Conservation (phyloP, 2,329 filamentous ascomycete species). For the Leptographium radiaticola region DNA sequence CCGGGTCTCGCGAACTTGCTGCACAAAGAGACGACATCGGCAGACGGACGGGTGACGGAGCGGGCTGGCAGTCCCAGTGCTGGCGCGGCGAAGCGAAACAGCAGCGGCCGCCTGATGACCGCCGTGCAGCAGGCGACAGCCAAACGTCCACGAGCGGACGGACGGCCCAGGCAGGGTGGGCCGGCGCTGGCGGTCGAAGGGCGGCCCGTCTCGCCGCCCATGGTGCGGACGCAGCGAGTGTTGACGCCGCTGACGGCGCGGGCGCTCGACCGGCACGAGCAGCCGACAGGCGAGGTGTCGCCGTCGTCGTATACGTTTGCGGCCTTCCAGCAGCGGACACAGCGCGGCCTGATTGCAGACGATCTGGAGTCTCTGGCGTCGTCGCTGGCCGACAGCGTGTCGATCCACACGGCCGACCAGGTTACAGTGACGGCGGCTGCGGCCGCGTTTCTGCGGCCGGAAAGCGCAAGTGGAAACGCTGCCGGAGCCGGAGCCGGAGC, state of each 20-base stretch:
- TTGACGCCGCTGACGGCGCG: constrained; percentile 10
- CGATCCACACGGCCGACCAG: constrained; percentile 26
- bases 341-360: constrained; percentile 5
- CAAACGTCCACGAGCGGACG: neutral
- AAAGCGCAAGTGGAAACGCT: neutral
- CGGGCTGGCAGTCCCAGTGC: neutral
- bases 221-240: neutral
- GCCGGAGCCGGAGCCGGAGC: neutral
- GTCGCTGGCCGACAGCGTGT: constrained; percentile 41
- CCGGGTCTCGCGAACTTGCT: constrained; percentile 34
- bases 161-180: neutral
- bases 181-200: neutral
- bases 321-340: neutral
- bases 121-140: neutral
- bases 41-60: neutral
- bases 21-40: constrained; percentile 12
- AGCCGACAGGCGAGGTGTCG: neutral
- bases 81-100: neutral
- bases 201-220: neutral
- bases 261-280: constrained; percentile 9
- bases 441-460: neutral
- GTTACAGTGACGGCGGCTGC: constrained; percentile 6
- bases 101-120: constrained; percentile 4
- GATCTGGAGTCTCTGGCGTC: constrained; percentile 41
- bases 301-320: neutral